Percentiles rank a stretch among this genome's conserved stretches.
These are phyloP conservation scores for Cicer yamashitae DNA, from an alignment of 306 rosid species.

Conservation along the genomic window DNA sequence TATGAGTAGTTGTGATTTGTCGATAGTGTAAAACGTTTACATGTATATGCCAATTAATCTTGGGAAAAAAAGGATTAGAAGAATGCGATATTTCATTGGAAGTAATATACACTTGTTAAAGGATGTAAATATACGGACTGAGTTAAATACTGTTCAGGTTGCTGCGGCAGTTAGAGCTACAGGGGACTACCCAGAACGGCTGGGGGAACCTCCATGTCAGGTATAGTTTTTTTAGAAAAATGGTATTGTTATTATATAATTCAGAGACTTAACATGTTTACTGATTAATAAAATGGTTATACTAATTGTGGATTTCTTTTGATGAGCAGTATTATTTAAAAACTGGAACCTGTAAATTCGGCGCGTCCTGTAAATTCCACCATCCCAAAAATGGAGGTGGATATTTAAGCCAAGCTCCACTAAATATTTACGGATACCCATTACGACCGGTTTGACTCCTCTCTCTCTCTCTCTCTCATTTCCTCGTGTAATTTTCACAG, in stretches of 20 bases:
- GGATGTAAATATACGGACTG: slow-evolving; percentile 33
- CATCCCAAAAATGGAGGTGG: slow-evolving; percentile 89
- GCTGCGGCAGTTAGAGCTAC: slow-evolving; percentile 88
- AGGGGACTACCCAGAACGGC: slow-evolving; percentile 93
- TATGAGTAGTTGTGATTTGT: too few species aligned
- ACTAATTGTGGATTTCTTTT: slow-evolving; percentile 35
- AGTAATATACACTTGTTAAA: background rate
- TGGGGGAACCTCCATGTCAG: slow-evolving; percentile 76
- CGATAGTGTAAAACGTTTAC: too few species aligned
- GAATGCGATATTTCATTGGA: background rate
- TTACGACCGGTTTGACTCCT: slow-evolving; percentile 70
- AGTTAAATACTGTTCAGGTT: slow-evolving; percentile 57
- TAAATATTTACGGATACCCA: slow-evolving; percentile 81
- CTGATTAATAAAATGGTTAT: slow-evolving; percentile 1
- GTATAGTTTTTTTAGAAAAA: background rate
- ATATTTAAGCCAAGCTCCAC: slow-evolving; percentile 77
- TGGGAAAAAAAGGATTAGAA: background rate
- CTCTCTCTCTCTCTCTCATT: slow-evolving; percentile 11
- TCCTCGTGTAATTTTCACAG: background rate
- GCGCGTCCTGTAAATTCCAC: slow-evolving; percentile 92
- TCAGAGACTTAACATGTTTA: background rate
- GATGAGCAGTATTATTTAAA: slow-evolving; percentile 80
- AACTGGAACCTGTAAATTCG: slow-evolving; percentile 90
- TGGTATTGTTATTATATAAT: background rate
- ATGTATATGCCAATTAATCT: too few species aligned